phyloP scores from a whole-genome alignment of 2,329 filamentous ascomycete genomes.

The Trichoderma brevicompactum region DNA sequence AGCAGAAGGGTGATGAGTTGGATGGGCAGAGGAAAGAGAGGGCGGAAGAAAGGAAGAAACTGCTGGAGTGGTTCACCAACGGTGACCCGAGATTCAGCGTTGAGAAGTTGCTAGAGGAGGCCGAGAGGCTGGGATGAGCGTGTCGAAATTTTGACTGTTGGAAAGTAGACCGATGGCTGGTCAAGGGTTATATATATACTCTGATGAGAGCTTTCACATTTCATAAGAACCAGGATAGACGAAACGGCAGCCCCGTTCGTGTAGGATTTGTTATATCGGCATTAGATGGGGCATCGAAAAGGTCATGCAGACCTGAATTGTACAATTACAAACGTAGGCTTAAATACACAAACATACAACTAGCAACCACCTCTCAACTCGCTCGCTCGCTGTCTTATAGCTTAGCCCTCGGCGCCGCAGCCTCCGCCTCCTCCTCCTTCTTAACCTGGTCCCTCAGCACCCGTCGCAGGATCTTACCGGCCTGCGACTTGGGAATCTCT shows the following conservation, averaged over 20 bases:
- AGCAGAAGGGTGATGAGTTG: slow-evolving; percentile 46
- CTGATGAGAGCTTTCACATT: background rate
- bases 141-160: background rate
- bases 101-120: slow-evolving; percentile 84
- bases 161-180: background rate
- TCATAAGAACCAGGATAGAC: background rate
- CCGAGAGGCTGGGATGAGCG: slow-evolving; percentile 70
- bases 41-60: slow-evolving; percentile 63
- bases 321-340: slow-evolving; percentile 10
- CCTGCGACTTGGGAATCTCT: slow-evolving; percentile 70
- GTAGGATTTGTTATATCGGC: slow-evolving; percentile 17
- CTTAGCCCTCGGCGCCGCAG: slow-evolving; percentile 39
- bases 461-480: slow-evolving; percentile 54
- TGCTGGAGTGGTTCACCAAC: slow-evolving; percentile 80
- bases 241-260: background rate
- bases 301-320: background rate
- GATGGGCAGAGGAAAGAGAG: slow-evolving; percentile 57
- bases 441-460: slow-evolving; percentile 53
- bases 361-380: background rate
- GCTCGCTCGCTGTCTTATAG: slow-evolving; percentile 37
- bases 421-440: slow-evolving; percentile 39
- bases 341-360: background rate
- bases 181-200: background rate
- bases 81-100: slow-evolving; percentile 82
- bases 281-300: slow-evolving; percentile 2